phyloP scores from a whole-genome alignment of 371 early-diverging fungal genomes.

The Rhizomucor miehei region DNA sequence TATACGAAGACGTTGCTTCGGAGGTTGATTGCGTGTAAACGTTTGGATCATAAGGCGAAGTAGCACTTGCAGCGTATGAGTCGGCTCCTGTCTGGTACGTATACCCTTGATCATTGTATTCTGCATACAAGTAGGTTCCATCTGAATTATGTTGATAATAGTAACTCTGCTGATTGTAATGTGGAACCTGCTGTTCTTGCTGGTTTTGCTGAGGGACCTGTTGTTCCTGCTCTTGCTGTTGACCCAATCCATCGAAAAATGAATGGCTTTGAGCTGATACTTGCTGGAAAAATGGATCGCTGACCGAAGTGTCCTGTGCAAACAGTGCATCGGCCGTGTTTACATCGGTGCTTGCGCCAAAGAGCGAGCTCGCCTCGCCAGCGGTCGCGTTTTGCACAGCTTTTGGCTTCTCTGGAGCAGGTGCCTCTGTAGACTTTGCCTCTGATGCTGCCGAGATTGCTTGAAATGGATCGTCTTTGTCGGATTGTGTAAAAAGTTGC shows the following conservation, averaged over 20 bases:
- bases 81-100: background rate
- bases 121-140: slow-evolving; percentile 15
- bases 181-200: slow-evolving; percentile 16
- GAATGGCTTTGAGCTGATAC: too few relatives aligned
- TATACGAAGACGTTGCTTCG: too few relatives aligned
- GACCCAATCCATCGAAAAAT: slow-evolving; percentile 12
- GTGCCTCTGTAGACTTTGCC: background rate
- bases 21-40: too few relatives aligned
- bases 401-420: slow-evolving; percentile 5
- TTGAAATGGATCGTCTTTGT: slow-evolving; percentile 11
- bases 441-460: slow-evolving; percentile 1
- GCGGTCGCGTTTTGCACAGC: slow-evolving; percentile 6
- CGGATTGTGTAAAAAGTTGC: background rate
- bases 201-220: background rate
- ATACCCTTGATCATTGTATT: slow-evolving; percentile 1
- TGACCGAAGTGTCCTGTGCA: slow-evolving; percentile 2
- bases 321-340: slow-evolving; percentile 6
- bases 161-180: slow-evolving; percentile 24
- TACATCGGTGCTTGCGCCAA: slow-evolving; percentile 7
- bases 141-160: slow-evolving; percentile 17
- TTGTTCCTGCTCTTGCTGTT: slow-evolving; percentile 11
- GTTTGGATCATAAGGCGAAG: too few relatives aligned
- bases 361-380: slow-evolving; percentile 13
- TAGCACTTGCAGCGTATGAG: background rate
- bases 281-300: background rate